Evolutionary conservation across 2,329 filamentous ascomycete genomes (phyloP), one percentile per base, ranked within the genome.

Genomic region (Fonsecaea erecta): DNA sequence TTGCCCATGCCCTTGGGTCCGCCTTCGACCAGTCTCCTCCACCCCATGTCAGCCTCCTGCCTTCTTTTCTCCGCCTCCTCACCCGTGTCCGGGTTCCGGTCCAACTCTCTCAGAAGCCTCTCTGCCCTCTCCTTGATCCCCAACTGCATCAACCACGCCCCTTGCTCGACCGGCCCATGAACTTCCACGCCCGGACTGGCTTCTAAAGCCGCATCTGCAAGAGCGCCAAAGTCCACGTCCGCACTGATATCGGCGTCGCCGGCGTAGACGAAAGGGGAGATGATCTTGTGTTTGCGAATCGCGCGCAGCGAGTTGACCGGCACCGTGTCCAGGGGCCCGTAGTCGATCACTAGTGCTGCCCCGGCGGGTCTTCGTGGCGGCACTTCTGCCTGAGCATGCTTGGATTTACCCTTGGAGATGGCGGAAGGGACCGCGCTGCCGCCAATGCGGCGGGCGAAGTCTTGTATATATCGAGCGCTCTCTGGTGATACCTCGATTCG

Each of bases 311-410:
- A 96, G 82, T 97, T 96, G 66, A 90, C 82, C 2, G 95, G 95
- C 55, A 99, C 88, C 0, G 86, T 90, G 64, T 88, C 83, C 2
- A 87, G 78, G 3, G 94, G 90, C 18, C 95, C 95, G 78, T 99
- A 99, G 80, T 99, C 95, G 52, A 99, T 87, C 71, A 99, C 92
- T n/a, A 99, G 83, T 0, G 94, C 95, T 8, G 93, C 95, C 56
- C 95, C 95, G 0, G 88, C 89, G 0, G 93, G 88, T 0, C 75
- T 75, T 26, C n/a, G n/a, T 6, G 21, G 26, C 26, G 37, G 0
- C 81, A 92, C 24, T 28, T 40, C 21, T 40, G 93, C 0, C 83
- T 80, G 5, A 82, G 37, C 18, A 8, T 70, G 43, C 81, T 71
- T 0, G 78, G 64, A 0, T 68, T 24, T 1, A 62, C n/a, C 54